Conservation (phyloP, 352 stramenopile genomes). For the Phytophthora quininea region DNA sequence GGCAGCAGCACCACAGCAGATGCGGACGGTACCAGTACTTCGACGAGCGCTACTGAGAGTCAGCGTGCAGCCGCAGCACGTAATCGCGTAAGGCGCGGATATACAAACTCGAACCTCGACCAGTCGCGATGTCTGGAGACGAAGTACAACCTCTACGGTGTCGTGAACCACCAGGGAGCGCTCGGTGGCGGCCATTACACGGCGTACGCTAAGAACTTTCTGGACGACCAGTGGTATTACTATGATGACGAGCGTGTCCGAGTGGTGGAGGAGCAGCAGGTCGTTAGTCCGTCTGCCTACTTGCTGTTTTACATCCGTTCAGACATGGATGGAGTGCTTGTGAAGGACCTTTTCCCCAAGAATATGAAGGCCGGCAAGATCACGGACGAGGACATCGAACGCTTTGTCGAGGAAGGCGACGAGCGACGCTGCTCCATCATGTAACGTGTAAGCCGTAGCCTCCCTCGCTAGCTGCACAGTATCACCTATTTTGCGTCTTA, state of each 20-base stretch:
- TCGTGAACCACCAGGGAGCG: constrained; percentile 89
- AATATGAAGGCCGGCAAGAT: constrained; percentile 88
- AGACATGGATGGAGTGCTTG: constrained; percentile 82
- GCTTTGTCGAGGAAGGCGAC: constrained; percentile 85
- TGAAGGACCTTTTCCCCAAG: constrained; percentile 87
- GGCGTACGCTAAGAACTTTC: constrained; percentile 88
- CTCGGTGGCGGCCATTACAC: constrained; percentile 90
- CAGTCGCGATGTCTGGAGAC: constrained; percentile 87
- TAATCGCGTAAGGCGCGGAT: constrained; percentile 79
- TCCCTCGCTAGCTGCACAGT: not conserved
- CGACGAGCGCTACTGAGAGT: constrained; percentile 26
- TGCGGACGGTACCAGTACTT: constrained; percentile 8
- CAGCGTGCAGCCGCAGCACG: constrained; percentile 40
- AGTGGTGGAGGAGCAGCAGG: constrained; percentile 85
- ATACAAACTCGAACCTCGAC: constrained; percentile 91
- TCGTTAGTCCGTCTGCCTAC: constrained; percentile 89
- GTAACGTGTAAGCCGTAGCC: constrained; percentile 41
- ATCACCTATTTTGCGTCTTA: constrained; percentile 18
- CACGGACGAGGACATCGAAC: constrained; percentile 90
- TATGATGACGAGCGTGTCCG: constrained; percentile 90
- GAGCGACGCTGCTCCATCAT: constrained; percentile 85
- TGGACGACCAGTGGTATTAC: constrained; percentile 91
- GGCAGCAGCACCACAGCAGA: constrained; percentile 11
- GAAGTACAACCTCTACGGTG: constrained; percentile 88
- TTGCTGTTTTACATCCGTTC: constrained; percentile 93